These are phyloP conservation scores for Mercurialis annua DNA, from an alignment of 345 rosid genomes.

Conservation along the genomic window DNA sequence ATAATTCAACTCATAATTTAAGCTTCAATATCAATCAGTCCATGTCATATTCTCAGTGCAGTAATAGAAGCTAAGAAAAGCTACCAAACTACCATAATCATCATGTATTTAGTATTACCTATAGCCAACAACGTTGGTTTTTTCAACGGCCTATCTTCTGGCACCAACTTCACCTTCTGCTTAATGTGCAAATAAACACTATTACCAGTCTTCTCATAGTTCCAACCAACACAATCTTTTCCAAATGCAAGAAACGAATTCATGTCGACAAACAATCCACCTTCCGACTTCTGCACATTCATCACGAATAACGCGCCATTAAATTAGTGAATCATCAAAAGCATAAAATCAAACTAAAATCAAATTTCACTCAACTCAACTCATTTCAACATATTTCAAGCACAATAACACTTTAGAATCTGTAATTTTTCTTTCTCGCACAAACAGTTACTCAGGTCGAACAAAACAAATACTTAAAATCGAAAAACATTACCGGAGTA, in stretches of 20 bases:
- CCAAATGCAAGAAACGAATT: conserved; percentile 89
- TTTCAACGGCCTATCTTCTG: conserved; percentile 87
- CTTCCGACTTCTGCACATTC: conserved; percentile 72
- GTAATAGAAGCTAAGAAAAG: background rate
- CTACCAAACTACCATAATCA: background rate
- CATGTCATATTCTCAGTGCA: no score
- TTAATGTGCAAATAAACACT: conserved; percentile 86
- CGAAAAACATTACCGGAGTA: conserved; percentile 63
- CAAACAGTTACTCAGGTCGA: no score
- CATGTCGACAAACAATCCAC: conserved; percentile 89
- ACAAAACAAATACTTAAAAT: background rate
- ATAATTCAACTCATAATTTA: background rate
- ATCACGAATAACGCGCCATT: background rate
- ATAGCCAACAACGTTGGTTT: conserved; percentile 90
- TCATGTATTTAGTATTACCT: conserved; percentile 39
- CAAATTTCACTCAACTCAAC: background rate
- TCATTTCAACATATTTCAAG: background rate
- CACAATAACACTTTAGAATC: background rate
- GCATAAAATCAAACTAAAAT: no score
- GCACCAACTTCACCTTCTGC: conserved; percentile 61
- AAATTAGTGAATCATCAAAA: no score
- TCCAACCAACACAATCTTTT: conserved; percentile 80
- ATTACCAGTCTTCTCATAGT: conserved; percentile 84
- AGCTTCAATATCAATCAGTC: background rate
- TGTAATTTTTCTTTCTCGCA: background rate